Base-by-base conservation (phyloP, 345 rosid genomes). In the Stellera chamaejasme region DNA sequence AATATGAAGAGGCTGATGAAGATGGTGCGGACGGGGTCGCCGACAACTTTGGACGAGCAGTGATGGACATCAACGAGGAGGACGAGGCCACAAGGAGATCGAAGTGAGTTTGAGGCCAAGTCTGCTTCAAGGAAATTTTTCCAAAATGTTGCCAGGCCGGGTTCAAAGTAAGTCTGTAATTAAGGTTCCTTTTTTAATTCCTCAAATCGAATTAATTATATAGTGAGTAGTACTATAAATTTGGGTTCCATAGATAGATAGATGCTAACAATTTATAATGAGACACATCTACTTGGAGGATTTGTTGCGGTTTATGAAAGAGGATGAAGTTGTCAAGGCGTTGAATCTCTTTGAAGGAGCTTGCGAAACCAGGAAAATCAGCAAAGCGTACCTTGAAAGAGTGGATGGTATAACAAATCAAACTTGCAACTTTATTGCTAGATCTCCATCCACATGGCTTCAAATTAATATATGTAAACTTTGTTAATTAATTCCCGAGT, bases 1-100 rank as follows among this genome's bases (percentile, higher is more conserved):
- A 89, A 83, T 52, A 93, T 93, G 99, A 93, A 93, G 80, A 83
- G 95, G 59, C 67, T 93, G 76, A 75, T 93, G 77, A 93, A 85
- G 27, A 80, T 93, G 46, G 97, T 93, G 9, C 71, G n/a, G 87
- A 61, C 67, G 2, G 99, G 88, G 10, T 68, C 88, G 0, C 67
- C 89, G 36, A 66, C 95, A 2, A 93, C 99, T 15, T 58, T 93
- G 69, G 96, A 85, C 23, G 99, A 93, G 60, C 96, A 87, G 42
- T 81, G 26, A 67, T 74, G 13, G 75, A 69, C n/a, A 46, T 55
- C 2, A 26, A 67, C 15, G 56, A 11, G 8, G 92, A 77, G 60
- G 96, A 85, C 52, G 96, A 84, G 27, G 65, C 82, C 6, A 60
- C 85, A 0, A 67, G 8, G 71, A 79, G 46, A 93, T 93, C 45